Evolutionary conservation across 495 filamentous ascomycete genomes (phyloP).

Genomic region (Aspergillus conjunctus): DNA sequence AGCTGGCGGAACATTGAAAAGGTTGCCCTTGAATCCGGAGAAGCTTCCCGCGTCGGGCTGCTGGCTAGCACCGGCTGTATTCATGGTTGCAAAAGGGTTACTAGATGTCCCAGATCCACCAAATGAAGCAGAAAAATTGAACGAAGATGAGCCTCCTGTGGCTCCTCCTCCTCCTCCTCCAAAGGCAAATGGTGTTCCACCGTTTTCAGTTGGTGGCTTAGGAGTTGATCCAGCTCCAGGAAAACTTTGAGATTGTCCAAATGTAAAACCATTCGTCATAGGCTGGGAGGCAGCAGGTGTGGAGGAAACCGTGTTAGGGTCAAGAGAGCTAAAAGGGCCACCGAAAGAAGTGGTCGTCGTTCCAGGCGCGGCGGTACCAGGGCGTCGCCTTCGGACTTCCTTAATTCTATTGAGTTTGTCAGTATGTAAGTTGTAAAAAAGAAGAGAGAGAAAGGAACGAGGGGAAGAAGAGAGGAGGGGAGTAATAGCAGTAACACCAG

Average conservation of each 20-base stretch:
- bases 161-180: slow-evolving; percentile 18
- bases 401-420: slow-evolving; percentile 38
- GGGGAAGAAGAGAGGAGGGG: slow-evolving; percentile 10
- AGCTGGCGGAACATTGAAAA: slow-evolving; percentile 37
- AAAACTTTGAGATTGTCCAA: slow-evolving; percentile 53
- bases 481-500: not conserved
- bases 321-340: slow-evolving; percentile 33
- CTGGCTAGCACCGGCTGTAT: slow-evolving; percentile 27
- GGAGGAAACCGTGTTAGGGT: slow-evolving; percentile 34
- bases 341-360: slow-evolving; percentile 30
- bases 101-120: slow-evolving; percentile 26
- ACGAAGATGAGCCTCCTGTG: slow-evolving; percentile 27
- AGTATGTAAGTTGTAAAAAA: slow-evolving; percentile 11
- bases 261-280: slow-evolving; percentile 40
- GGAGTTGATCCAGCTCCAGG: slow-evolving; percentile 38
- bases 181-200: slow-evolving; percentile 43
- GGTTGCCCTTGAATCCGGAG: slow-evolving; percentile 34
- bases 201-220: slow-evolving; percentile 33
- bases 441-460: slow-evolving; percentile 6
- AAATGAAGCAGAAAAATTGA: slow-evolving; percentile 42
- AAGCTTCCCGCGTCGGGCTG: slow-evolving; percentile 24
- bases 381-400: slow-evolving; percentile 36
- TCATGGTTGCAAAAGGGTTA: slow-evolving; percentile 47
- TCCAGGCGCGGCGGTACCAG: slow-evolving; percentile 26
- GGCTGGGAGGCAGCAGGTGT: slow-evolving; percentile 31